These are phyloP conservation scores for Colletotrichum eremochloae DNA, from an alignment of 2,329 filamentous ascomycete species.

Conservation along the genomic window DNA sequence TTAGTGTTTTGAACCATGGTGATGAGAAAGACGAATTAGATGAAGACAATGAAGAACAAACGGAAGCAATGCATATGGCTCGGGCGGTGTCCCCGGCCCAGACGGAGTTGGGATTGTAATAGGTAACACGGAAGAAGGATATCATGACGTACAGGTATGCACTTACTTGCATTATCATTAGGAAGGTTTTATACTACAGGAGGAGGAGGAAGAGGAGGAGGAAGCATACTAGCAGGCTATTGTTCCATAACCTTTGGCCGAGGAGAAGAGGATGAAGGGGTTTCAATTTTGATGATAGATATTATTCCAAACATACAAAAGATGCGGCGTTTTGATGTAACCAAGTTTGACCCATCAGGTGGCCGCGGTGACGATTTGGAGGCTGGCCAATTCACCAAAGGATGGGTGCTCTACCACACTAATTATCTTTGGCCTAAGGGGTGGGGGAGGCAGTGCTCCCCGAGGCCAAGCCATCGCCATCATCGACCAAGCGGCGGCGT, in stretches of 20 bases:
- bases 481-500: conserved; percentile 8
- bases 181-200: neutral
- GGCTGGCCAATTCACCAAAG: neutral
- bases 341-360: neutral
- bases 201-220: no score
- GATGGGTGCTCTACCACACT: no score
- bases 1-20: conserved; percentile 36
- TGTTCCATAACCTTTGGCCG: conserved; percentile 23
- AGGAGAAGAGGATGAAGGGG: neutral
- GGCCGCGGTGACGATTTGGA: neutral
- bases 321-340: neutral
- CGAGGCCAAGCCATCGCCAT: neutral
- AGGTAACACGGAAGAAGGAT: conserved; percentile 15
- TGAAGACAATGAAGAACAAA: conserved; percentile 18
- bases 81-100: conserved; percentile 35
- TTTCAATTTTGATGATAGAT: neutral
- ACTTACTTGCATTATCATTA: conserved; percentile 8
- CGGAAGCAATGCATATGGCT: conserved; percentile 34
- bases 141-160: neutral
- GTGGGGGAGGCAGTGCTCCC: conserved; percentile 9
- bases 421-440: no score
- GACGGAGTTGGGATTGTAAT: conserved; percentile 40
- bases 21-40: conserved; percentile 9
- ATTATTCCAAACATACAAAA: conserved; percentile 16
- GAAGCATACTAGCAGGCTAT: conserved; percentile 2